A percentile compares a stretch with the other conserved stretches of the same genome.
Evolutionary conservation across 108 stramenopile species (phyloP).

Genomic region (Nitzschia sp.): DNA sequence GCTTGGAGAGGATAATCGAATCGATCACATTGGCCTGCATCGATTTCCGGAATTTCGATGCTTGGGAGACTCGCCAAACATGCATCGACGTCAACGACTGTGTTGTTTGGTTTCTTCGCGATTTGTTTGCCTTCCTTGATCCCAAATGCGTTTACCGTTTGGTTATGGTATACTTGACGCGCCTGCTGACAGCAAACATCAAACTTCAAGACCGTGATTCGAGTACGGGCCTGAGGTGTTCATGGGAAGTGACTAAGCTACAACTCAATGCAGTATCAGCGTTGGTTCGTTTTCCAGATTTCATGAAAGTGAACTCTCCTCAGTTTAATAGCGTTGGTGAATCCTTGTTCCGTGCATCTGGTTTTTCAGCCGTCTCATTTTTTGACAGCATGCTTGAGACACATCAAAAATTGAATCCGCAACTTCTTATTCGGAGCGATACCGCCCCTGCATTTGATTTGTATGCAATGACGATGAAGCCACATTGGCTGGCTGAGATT

Average conservation of each 20-base stretch:
- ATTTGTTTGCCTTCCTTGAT: slow-evolving; percentile 79
- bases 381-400: slow-evolving; percentile 57
- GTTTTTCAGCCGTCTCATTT: slow-evolving; percentile 39
- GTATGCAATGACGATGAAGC: slow-evolving; percentile 47
- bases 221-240: slow-evolving; percentile 73
- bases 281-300: slow-evolving; percentile 80
- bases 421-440: slow-evolving; percentile 41
- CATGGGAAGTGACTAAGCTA: slow-evolving; percentile 81
- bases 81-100: slow-evolving; percentile 90
- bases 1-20: slow-evolving; percentile 62
- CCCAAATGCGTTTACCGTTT: slow-evolving; percentile 68
- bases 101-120: slow-evolving; percentile 75
- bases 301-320: slow-evolving; percentile 70
- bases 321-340: slow-evolving; percentile 66
- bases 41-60: slow-evolving; percentile 85
- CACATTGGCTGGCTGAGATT: slow-evolving; percentile 84
- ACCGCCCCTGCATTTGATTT: slow-evolving; percentile 13
- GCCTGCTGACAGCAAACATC: slow-evolving; percentile 70
- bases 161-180: slow-evolving; percentile 66
- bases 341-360: slow-evolving; percentile 32
- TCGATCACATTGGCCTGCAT: slow-evolving; percentile 82
- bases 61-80: slow-evolving; percentile 75
- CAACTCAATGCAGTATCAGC: slow-evolving; percentile 84
- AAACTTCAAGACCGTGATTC: slow-evolving; percentile 82
- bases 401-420: slow-evolving; percentile 46